phyloP scores from a whole-genome alignment of 108 stramenopile genomes.

The Cyclotella choctawhatcheeana region DNA sequence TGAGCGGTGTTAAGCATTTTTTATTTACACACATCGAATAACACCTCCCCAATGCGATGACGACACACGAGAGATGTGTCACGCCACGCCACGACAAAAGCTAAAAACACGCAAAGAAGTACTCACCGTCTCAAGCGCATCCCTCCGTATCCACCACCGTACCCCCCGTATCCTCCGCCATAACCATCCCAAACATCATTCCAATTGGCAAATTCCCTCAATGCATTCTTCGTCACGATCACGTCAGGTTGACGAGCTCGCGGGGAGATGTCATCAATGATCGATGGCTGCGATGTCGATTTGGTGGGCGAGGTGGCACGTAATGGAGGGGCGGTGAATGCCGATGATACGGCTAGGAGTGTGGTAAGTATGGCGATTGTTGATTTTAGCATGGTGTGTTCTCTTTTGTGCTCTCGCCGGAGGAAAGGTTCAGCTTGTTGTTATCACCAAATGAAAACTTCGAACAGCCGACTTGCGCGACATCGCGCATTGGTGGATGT shows the following conservation, averaged over 20 bases:
- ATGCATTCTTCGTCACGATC: conserved; percentile 27
- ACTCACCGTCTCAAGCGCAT: conserved; percentile 12
- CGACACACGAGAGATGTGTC: no score
- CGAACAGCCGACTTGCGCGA: no score
- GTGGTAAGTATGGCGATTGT: conserved; percentile 2
- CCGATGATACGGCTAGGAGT: background rate
- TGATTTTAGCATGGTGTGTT: conserved; percentile 1
- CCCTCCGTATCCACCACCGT: conserved; percentile 26
- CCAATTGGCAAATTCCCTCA: conserved; percentile 45
- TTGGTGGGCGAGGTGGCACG: background rate
- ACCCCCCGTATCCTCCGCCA: conserved; percentile 24
- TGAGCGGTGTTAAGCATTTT: no score
- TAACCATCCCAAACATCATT: conserved; percentile 52
- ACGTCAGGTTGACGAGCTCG: conserved; percentile 4
- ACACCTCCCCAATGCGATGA: no score
- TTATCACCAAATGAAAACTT: background rate
- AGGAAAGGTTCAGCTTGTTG: background rate
- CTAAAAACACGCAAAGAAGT: background rate
- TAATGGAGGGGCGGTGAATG: conserved; percentile 6
- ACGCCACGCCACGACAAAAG: background rate
- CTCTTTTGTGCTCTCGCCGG: background rate
- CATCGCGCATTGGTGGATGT: no score
- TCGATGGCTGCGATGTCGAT: background rate
- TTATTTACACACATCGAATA: no score
- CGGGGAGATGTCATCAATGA: background rate